Base-by-base conservation (phyloP, 768 basidiomycete genomes). In the Guyanaporus albipodus region DNA sequence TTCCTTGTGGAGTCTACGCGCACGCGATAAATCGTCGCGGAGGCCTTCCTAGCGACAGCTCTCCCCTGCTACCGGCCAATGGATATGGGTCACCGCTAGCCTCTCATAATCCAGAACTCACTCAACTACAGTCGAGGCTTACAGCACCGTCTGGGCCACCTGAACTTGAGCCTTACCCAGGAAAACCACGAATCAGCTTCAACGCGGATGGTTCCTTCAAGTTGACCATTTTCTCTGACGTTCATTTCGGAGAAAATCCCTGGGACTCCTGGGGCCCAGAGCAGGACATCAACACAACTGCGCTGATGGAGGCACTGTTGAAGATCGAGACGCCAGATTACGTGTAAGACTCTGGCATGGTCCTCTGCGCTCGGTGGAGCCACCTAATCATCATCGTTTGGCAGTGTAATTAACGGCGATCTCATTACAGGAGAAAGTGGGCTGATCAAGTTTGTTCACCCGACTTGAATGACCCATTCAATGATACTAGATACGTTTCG, bases 191-290 rank as follows among this genome's bases (percentile, higher is more conserved):
- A 11, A 50, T 87, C 14, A 73, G 70, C 2, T 88, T 87, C 63
- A 68, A 70, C 8, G 24, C 60, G 0, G 75, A 84, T 58, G 81
- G 79, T 2, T 77, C 77, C 2, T 85, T 89, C 73, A 87, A 85
- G 63, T 55, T 89, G 37, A 83, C 79, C 12, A 72, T 87, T 6
- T 86, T 88, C 61, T 85, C 83, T 7, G 87, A 89, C 55, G 63
- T 87, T 24, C 86, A 88, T 58, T 87, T 75, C 50, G 86, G 87
- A 22, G 86, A 88, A 64, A 82, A 85, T 54, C 82, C 84, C 8
- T 83, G 80, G 78, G 80, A 81, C 43, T 61, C 49, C 8, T 83
- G 82, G 79, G 85, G 86, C 0, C 79, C 80, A 17, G 67, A 74
- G 53, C 83, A 88, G 54, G 87, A 89, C 50, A 61, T 67, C 21